Evolutionary conservation across 345 rosid genomes (phyloP).

Genomic region (Eucalyptus pauciflora): DNA sequence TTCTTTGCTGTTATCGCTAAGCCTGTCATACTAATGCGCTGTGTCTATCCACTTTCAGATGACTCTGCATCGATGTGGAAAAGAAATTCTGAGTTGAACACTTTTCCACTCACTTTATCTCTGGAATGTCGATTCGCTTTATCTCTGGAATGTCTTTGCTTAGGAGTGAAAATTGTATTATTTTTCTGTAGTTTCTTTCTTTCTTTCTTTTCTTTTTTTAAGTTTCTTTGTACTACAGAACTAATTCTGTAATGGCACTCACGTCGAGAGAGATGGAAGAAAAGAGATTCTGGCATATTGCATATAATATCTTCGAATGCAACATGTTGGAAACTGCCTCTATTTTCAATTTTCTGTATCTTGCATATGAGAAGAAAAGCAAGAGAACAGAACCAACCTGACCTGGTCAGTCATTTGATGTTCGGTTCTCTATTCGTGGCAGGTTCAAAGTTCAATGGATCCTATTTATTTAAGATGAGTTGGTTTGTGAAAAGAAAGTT

Average conservation of each 20-base stretch:
- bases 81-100: not conserved
- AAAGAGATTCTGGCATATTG: not conserved
- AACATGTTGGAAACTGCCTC: not conserved
- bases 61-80: not conserved
- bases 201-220: not conserved
- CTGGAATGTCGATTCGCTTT: not conserved
- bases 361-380: not conserved
- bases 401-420: not conserved
- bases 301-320: not conserved
- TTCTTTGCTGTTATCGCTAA: not conserved
- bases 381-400: not conserved
- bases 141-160: not conserved
- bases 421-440: not conserved
- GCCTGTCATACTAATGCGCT: not conserved
- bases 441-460: not conserved
- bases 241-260: not conserved
- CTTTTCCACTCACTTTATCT: not conserved
- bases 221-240: not conserved
- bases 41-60: not conserved
- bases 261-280: rapidly evolving
- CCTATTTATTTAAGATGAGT: not conserved
- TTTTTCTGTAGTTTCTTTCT: not conserved
- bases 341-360: not conserved
- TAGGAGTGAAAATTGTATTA: not conserved
- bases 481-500: not conserved